Evolutionary conservation across 179 eudicot genomes (phyloP).

Genomic region (Actinidia chinensis): DNA sequence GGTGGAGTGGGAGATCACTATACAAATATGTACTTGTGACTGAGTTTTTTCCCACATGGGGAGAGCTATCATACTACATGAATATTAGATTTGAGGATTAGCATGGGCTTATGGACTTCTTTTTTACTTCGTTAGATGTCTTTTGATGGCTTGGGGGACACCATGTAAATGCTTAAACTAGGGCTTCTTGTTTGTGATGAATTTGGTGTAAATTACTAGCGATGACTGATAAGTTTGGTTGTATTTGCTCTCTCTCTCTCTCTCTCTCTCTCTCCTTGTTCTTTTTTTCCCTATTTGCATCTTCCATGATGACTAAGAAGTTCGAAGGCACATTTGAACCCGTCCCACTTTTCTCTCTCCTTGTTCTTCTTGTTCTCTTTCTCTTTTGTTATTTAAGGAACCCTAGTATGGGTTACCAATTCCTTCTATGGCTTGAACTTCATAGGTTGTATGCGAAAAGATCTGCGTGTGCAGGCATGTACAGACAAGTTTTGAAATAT

Average conservation of each 20-base stretch:
- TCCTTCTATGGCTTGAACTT: neutral
- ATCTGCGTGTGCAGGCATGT: neutral
- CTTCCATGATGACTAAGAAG: too few species aligned
- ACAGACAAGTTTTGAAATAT: neutral
- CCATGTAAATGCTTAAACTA: neutral
- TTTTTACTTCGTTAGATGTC: neutral
- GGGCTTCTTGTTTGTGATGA: neutral
- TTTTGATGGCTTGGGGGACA: neutral
- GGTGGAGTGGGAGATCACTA: neutral
- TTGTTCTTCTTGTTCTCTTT: neutral
- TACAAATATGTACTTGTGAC: neutral
- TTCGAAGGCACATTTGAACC: too few species aligned
- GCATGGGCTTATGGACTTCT: neutral
- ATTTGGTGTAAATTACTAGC: neutral
- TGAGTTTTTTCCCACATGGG: neutral
- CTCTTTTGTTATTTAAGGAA: neutral
- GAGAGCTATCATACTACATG: too few species aligned
- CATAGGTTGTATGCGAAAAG: neutral
- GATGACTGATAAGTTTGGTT: neutral
- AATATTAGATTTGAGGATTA: too few species aligned
- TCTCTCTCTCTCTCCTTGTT: neutral
- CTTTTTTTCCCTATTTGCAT: neutral
- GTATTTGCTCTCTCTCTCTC: neutral
- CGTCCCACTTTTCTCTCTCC: neutral
- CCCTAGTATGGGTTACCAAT: slow-evolving; percentile 6